A percentile compares a stretch with the other conserved stretches of the same genome.
These are phyloP conservation scores for Erodium maritimum DNA, from an alignment of 345 rosid genomes.

Conservation along the genomic window DNA sequence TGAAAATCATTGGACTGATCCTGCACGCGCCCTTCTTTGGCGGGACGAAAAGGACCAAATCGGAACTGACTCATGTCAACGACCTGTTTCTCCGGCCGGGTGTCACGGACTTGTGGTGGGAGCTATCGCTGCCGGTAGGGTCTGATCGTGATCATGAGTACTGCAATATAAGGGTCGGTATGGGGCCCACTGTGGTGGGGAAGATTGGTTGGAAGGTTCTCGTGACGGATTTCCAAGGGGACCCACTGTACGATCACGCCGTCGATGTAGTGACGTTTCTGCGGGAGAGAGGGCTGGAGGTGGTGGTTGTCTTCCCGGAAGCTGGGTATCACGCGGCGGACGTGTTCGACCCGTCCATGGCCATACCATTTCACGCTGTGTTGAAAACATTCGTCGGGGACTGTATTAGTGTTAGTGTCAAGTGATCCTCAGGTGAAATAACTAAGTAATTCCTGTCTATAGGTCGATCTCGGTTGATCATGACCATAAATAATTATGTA, in stretches of 20 bases:
- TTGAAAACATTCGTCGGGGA: conserved; percentile 14
- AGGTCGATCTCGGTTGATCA: too few relatives aligned
- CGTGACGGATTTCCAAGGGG: conserved; percentile 27
- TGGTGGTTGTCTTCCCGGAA: conserved; percentile 13
- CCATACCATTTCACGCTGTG: conserved; percentile 7
- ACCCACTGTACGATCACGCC: conserved; percentile 45
- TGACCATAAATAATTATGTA: too few relatives aligned
- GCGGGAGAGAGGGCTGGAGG: conserved; percentile 29
- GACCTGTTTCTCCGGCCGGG: conserved; percentile 13
- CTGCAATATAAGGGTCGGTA: conserved; percentile 33
- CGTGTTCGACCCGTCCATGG: conserved; percentile 11
- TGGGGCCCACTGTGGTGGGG: conserved; percentile 14
- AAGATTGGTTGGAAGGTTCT: conserved; percentile 17
- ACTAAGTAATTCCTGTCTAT: too few relatives aligned
- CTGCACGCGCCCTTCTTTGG: conserved; percentile 54
- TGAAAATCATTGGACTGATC: conserved; percentile 50
- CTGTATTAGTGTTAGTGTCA: too few relatives aligned
- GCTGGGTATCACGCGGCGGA: conserved; percentile 35
- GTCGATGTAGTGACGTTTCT: conserved; percentile 20
- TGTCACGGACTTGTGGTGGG: conserved; percentile 39
- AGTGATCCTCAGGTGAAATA: too few relatives aligned
- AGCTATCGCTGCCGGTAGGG: conserved; percentile 36
- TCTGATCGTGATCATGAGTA: conserved; percentile 46
- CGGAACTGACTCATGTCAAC: conserved; percentile 31
- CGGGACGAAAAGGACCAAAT: conserved; percentile 27